Evolutionary conservation across 2,329 filamentous ascomycete genomes (phyloP).

Genomic region (Sclerotinia borealis): DNA sequence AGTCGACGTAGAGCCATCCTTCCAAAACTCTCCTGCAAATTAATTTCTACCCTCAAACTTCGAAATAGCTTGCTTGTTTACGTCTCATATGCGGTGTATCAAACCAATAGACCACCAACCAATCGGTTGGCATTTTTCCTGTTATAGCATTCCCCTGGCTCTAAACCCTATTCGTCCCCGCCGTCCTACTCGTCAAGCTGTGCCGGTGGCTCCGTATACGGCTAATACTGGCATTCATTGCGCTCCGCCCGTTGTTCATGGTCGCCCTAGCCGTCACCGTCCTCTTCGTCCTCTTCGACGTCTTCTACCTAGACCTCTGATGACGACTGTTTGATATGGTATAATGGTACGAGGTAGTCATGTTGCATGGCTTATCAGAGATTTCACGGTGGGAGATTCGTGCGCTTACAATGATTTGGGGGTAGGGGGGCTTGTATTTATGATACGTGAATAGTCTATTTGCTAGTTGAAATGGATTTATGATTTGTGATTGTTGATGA

Average conservation of each 20-base stretch:
- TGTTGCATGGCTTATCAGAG: too few relatives aligned
- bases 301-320: neutral
- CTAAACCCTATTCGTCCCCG: neutral
- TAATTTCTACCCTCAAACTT: too few relatives aligned
- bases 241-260: neutral
- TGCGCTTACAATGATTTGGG: too few relatives aligned
- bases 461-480: too few relatives aligned
- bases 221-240: neutral
- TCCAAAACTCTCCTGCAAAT: neutral
- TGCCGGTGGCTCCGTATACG: neutral
- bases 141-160: neutral
- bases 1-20: neutral
- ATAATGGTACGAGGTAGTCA: too few relatives aligned
- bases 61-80: neutral
- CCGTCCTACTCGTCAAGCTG: too few relatives aligned
- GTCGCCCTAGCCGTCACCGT: neutral
- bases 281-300: neutral
- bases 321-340: slow-evolving; percentile 42
- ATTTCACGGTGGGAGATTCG: too few relatives aligned
- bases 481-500: too few relatives aligned
- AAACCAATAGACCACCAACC: neutral
- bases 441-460: too few relatives aligned
- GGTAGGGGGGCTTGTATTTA: too few relatives aligned
- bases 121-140: neutral
- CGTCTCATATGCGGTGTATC: neutral